These are phyloP conservation scores for Polygonum maritimum DNA, from an alignment of 148 eudicot species.

Conservation along the genomic window DNA sequence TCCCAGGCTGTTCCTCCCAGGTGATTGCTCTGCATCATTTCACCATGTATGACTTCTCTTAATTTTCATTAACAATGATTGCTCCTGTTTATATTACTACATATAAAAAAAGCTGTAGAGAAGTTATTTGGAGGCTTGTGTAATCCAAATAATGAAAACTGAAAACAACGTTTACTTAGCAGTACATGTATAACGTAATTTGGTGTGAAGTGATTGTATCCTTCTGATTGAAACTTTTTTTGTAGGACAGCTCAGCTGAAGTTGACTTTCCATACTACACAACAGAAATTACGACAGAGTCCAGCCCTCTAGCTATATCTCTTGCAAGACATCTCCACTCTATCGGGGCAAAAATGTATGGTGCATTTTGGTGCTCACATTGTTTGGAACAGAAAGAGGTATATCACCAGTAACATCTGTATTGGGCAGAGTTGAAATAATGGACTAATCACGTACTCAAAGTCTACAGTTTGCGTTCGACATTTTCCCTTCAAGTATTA, in stretches of 20 bases:
- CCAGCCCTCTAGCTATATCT: slow-evolving; percentile 59
- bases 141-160: not conserved
- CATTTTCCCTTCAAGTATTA: not conserved
- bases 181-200: not conserved
- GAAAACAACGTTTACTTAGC: not conserved
- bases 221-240: slow-evolving; percentile 9
- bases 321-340: slow-evolving; percentile 85
- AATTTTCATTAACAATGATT: too few species aligned
- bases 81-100: too few species aligned
- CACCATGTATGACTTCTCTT: not conserved
- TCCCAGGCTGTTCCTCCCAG: slow-evolving; percentile 8
- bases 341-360: slow-evolving; percentile 90
- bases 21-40: not conserved
- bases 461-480: not conserved
- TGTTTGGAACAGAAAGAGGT: slow-evolving; percentile 89
- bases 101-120: too few species aligned
- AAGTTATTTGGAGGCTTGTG: not conserved
- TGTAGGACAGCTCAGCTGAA: slow-evolving; percentile 41
- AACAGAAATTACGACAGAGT: slow-evolving; percentile 52
- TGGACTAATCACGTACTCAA: not conserved
- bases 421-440: not conserved
- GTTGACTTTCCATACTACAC: slow-evolving; percentile 46
- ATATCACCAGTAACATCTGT: slow-evolving; percentile 6
- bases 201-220: not conserved
- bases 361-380: slow-evolving; percentile 98